Conservation (phyloP, 1,139 yeast species). For the Meyerozyma guilliermondii region DNA sequence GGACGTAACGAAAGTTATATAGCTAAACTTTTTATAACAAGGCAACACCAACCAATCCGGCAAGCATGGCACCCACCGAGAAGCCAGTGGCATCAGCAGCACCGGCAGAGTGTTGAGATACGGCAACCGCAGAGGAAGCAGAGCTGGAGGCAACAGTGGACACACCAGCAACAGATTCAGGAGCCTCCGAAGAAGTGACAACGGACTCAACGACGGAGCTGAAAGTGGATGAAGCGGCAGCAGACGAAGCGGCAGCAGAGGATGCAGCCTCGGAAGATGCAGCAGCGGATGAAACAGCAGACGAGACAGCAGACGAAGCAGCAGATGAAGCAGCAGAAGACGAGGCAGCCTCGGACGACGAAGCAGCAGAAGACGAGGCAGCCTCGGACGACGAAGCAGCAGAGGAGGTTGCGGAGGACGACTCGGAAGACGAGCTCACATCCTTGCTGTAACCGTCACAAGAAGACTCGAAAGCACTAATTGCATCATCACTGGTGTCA, state of each 20-base stretch:
- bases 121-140: constrained; percentile 7
- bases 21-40: constrained; percentile 11
- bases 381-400: constrained; percentile 18
- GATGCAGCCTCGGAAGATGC: constrained; percentile 4
- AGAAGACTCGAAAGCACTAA: constrained; percentile 47
- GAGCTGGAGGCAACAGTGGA: constrained; percentile 10
- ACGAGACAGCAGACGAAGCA: constrained; percentile 15
- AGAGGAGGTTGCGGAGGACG: constrained; percentile 8
- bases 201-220: constrained; percentile 9
- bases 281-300: constrained; percentile 5
- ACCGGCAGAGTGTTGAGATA: constrained; percentile 13
- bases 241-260: constrained; percentile 12
- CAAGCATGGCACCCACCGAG: constrained; percentile 16
- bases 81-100: constrained; percentile 10
- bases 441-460: constrained; percentile 39
- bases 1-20: constrained; percentile 1
- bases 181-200: constrained; percentile 8
- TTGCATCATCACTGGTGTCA: constrained; percentile 53
- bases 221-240: constrained; percentile 8
- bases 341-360: constrained; percentile 20
- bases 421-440: constrained; percentile 6
- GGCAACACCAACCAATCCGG: constrained; percentile 15
- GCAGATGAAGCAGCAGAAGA: constrained; percentile 22
- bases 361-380: constrained; percentile 24
- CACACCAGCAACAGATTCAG: constrained; percentile 11